These are phyloP conservation scores for Aureobasidium pullulans DNA, from an alignment of 2,329 filamentous ascomycete species.

Conservation along the genomic window DNA sequence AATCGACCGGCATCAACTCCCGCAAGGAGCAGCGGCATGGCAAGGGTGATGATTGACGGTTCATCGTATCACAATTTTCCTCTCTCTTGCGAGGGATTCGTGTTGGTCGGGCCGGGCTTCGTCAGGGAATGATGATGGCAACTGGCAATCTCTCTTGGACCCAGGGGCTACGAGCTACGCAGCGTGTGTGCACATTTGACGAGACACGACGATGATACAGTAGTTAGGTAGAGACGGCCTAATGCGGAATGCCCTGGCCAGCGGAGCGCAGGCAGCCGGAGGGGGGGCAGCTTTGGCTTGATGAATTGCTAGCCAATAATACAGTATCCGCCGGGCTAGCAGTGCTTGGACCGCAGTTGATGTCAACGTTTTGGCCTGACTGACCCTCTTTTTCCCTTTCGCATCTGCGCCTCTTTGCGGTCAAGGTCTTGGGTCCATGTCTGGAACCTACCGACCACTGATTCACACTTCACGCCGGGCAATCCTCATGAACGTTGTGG, in stretches of 20 bases:
- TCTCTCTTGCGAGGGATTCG: slow-evolving; percentile 1
- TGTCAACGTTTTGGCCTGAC: slow-evolving; percentile 15
- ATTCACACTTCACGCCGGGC: slow-evolving; percentile 16
- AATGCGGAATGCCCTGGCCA: slow-evolving; percentile 11
- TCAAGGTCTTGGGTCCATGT: slow-evolving; percentile 15
- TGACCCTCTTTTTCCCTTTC: slow-evolving; percentile 15
- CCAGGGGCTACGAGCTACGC: slow-evolving; percentile 4
- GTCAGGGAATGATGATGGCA: background rate
- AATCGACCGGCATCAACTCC: background rate
- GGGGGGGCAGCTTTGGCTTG: background rate
- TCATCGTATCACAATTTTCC: slow-evolving; percentile 5
- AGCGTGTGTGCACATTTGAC: background rate
- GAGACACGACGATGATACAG: slow-evolving; percentile 12
- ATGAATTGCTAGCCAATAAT: slow-evolving; percentile 3
- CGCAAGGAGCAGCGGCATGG: slow-evolving; percentile 4
- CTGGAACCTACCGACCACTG: slow-evolving; percentile 15
- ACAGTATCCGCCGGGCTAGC: slow-evolving; percentile 6
- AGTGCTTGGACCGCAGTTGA: slow-evolving; percentile 11
- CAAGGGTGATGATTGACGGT: background rate
- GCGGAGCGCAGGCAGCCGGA: background rate
- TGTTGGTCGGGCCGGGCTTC: slow-evolving; percentile 8
- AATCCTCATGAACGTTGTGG: slow-evolving; percentile 16
- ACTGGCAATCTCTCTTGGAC: background rate
- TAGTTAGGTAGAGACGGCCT: slow-evolving; percentile 9
- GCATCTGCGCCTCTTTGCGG: slow-evolving; percentile 15